Conservation (phyloP, 306 rosid species). For the Sindora glabra region DNA sequence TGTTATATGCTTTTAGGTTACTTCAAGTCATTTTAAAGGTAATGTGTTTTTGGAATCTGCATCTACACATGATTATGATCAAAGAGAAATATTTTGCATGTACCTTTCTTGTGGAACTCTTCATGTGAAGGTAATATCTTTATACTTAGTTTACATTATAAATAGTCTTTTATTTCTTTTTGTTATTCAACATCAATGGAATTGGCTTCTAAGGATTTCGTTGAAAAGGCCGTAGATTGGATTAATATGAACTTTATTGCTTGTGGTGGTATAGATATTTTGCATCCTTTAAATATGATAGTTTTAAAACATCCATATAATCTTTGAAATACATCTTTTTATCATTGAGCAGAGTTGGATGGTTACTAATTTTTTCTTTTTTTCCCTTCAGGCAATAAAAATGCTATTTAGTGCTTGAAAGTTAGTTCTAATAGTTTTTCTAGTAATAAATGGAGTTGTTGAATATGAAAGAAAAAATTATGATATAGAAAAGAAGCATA, state of each 20-base stretch:
- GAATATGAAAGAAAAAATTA: constrained; percentile 85
- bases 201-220: constrained; percentile 57
- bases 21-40: constrained; percentile 55
- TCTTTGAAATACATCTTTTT: background rate
- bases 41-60: constrained; percentile 71
- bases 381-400: constrained; percentile 59
- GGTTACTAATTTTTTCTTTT: constrained; percentile 7
- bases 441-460: constrained; percentile 89
- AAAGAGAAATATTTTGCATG: constrained; percentile 68
- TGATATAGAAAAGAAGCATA: constrained; percentile 38
- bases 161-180: background rate
- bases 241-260: constrained; percentile 51
- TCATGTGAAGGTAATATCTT: constrained; percentile 36
- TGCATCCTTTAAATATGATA: constrained; percentile 64
- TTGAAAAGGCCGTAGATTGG: constrained; percentile 78
- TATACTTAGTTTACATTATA: background rate
- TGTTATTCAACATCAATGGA: constrained; percentile 57
- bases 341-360: background rate
- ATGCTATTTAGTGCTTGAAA: constrained; percentile 46
- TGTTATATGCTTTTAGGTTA: constrained; percentile 38
- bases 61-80: constrained; percentile 50
- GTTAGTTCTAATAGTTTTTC: constrained; percentile 67
- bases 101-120: constrained; percentile 60
- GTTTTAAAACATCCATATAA: background rate
- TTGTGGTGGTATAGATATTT: constrained; percentile 64